Evolutionary conservation across 2,329 filamentous ascomycete species (phyloP), one percentile per base, ranked within the genome.

Genomic region (Pseudocercospora crystallina): DNA sequence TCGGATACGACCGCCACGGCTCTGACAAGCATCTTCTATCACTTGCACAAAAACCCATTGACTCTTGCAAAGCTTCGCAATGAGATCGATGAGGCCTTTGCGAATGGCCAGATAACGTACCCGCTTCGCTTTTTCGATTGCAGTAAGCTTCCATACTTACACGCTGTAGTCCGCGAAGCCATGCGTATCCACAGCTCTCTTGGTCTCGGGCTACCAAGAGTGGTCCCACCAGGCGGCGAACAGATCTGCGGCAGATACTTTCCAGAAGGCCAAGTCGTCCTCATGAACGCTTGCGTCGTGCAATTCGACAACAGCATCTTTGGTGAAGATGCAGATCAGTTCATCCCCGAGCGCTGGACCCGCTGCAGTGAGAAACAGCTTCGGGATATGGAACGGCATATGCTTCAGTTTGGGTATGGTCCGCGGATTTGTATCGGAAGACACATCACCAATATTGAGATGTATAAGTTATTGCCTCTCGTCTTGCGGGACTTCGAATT

Each of bases 361-460:
- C 20, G 43, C 4, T 30, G 30, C 12, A 42, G 37, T 13, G 37
- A 41, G 15, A 29, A 46, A 13, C 36, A 41, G 15, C 42, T 37
- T 8, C 29, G 39, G 14, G 37, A 46, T 15, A 51, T 51, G 42
- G 48, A 43, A 20, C 30, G 48, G 11, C 35, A 45, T 20, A 44
- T 45, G 34, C 14, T 51, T 14, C 43, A 43, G 33, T 51, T 51
- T 12, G 48, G 48, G 3, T 39, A 46, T 41, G 48, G 48, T 12
- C 35, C 41, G 35, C 45, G 48, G 37, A 41, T 45, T 26, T 51
- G 48, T 36, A 51, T 51, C 9, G 48, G 48, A 11, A 51, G 42
- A 14, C 48, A 51, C 17, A 45, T 51, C 34, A 51, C 48, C 7
- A 45, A 33, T 13, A 35, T 51, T 17, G 48, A 45, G 4, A 51